These are phyloP conservation scores for Pleurotus citrinopileatus DNA, from an alignment of 768 basidiomycete genomes.

Conservation along the genomic window DNA sequence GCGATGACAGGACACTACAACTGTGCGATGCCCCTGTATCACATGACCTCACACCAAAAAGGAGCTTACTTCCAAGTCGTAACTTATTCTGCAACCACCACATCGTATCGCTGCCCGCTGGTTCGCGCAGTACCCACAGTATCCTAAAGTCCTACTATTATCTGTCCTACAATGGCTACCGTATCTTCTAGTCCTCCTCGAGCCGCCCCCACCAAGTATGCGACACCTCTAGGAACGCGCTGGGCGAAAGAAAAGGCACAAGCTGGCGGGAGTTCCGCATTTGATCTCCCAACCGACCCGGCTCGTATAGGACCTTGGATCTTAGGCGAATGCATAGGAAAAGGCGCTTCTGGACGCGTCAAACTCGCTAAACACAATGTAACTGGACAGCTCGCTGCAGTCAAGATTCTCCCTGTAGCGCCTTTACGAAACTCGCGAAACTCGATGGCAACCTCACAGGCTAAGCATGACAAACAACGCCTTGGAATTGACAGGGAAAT, in stretches of 20 bases:
- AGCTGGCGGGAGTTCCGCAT: slow-evolving; percentile 66
- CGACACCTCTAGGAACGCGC: slow-evolving; percentile 70
- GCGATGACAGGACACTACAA: too few species aligned
- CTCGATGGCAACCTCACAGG: slow-evolving; percentile 61
- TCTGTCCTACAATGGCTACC: slow-evolving; percentile 28
- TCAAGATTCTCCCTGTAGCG: slow-evolving; percentile 91
- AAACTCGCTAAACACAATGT: slow-evolving; percentile 86
- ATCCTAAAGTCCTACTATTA: not conserved
- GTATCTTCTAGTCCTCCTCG: slow-evolving; percentile 58
- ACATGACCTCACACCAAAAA: not conserved
- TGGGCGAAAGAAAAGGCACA: slow-evolving; percentile 89
- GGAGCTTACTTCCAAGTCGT: not conserved
- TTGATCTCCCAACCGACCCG: slow-evolving; percentile 83
- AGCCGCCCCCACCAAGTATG: slow-evolving; percentile 71
- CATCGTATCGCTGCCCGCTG: slow-evolving; percentile 6
- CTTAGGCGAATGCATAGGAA: slow-evolving; percentile 90
- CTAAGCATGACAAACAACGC: slow-evolving; percentile 76
- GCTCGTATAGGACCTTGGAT: slow-evolving; percentile 89
- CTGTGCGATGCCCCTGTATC: slow-evolving; percentile 1
- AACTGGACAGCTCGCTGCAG: slow-evolving; percentile 90
- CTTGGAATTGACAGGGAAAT: slow-evolving; percentile 93
- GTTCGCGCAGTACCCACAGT: not conserved
- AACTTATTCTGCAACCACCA: slow-evolving; percentile 5
- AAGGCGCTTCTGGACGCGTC: slow-evolving; percentile 92
- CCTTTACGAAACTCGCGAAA: slow-evolving; percentile 72